Evolutionary conservation across 176 grass and related monocot species (phyloP), one percentile per base, ranked within the genome.

Genomic region (Raddia guianensis): DNA sequence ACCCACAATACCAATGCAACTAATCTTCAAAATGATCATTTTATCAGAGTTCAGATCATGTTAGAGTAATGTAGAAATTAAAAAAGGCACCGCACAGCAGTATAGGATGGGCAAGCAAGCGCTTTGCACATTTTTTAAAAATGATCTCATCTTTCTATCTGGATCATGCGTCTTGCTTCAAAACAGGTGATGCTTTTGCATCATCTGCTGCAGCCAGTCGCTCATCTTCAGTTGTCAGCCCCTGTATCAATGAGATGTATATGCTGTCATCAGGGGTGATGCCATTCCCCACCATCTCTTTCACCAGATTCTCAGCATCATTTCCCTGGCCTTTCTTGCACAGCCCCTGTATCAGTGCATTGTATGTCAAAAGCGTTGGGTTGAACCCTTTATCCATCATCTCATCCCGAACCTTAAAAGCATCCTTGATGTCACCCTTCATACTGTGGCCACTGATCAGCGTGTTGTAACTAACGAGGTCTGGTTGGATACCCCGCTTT

Each of bases 341-440:
- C 58, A 91, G 52, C 15, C 88, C 88, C 53, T 71, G 63, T 75
- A 94, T 94, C 79, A 94, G 68, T 3, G 91, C 86, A 82, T 94
- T 94, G 48, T 94, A 94, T 54, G 91, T 91, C 75, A 94, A 8
- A 77, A 94, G 5, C 5, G 78, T 86, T 54, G 88, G 91, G 60
- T 91, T 89, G 85, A 94, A 94, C 16, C 88, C 91, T 70, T 91
- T 88, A 37, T 68, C 60, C 80, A 83, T 68, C 88, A 91, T 94
- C 79, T 91, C 86, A 80, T 91, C 83, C 50, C 81, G 80, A 53
- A 94, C 74, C 71, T 88, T 88, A 21, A 91, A 65, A 66, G 86
- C 91, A 63, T 91, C 91, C 75, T 91, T 94, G 51, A 94, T 80
- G 80, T 89, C 73, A 82, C 91, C 91, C 74, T 85, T 91, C 88